A percentile compares a stretch with the other conserved stretches of the same genome.
These are phyloP conservation scores for Prunella vulgaris DNA, from an alignment of 257 asterid genomes.

Conservation along the genomic window DNA sequence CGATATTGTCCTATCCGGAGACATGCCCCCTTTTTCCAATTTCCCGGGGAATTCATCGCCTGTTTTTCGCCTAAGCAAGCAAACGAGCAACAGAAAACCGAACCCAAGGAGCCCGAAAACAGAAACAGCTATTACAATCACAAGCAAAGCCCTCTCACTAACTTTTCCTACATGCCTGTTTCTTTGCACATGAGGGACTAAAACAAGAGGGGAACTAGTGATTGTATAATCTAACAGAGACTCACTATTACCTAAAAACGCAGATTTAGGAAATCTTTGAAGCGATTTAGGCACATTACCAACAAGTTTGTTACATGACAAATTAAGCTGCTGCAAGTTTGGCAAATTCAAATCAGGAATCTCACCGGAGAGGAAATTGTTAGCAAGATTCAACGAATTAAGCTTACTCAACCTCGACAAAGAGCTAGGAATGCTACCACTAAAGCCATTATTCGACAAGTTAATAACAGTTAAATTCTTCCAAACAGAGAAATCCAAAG, in stretches of 20 bases:
- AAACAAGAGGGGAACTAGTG: conserved; percentile 38
- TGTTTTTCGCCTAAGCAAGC: conserved; percentile 41
- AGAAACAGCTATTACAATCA: conserved; percentile 47
- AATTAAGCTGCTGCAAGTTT: conserved; percentile 43
- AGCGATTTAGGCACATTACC: conserved; percentile 66
- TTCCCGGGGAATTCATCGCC: conserved; percentile 43
- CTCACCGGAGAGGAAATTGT: conserved; percentile 48
- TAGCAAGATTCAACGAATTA: conserved; percentile 48
- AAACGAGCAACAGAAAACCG: conserved; percentile 55
- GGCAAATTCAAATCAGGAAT: conserved; percentile 51
- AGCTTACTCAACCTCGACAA: conserved; percentile 50
- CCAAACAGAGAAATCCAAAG: conserved; percentile 66
- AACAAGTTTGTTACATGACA: conserved; percentile 54
- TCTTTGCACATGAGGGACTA: conserved; percentile 45
- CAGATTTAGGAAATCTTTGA: conserved; percentile 55
- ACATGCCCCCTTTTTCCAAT: conserved; percentile 58
- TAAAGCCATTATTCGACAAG: conserved; percentile 55
- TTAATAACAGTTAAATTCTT: conserved; percentile 42
- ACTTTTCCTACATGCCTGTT: conserved; percentile 37
- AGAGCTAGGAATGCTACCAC: conserved; percentile 49
- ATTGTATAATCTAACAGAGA: conserved; percentile 38
- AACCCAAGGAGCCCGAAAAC: conserved; percentile 56
- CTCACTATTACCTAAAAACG: conserved; percentile 45
- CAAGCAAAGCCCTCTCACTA: conserved; percentile 55
- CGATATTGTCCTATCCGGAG: conserved; percentile 59